These are phyloP conservation scores for Cinchona pubescens DNA, from an alignment of 257 asterid genomes.

Conservation along the genomic window DNA sequence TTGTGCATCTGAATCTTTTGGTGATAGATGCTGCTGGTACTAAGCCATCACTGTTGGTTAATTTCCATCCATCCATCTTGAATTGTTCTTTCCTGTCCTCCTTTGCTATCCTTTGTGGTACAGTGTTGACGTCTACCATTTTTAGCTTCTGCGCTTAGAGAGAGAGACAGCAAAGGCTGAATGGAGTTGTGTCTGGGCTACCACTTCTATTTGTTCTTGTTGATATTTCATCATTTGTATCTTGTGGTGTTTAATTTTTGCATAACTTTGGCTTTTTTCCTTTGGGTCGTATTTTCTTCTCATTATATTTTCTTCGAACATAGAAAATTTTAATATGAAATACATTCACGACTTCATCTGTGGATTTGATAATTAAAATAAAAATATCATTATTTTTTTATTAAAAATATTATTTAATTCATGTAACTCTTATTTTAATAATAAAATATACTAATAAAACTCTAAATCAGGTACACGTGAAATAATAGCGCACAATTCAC, in stretches of 20 bases:
- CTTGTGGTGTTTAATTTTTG: neutral
- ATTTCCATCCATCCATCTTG: slow-evolving; percentile 22
- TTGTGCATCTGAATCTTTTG: neutral
- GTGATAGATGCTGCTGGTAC: slow-evolving; percentile 3
- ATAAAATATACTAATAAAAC: too few relatives aligned
- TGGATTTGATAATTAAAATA: too few relatives aligned
- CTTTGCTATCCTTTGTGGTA: slow-evolving; percentile 4
- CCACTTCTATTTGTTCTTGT: slow-evolving; percentile 13
- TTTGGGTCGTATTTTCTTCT: neutral
- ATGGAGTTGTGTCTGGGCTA: slow-evolving; percentile 17
- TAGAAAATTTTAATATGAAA: too few relatives aligned
- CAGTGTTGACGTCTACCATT: slow-evolving; percentile 10
- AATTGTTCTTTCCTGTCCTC: slow-evolving; percentile 1
- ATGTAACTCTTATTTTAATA: too few relatives aligned
- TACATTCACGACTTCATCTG: too few relatives aligned
- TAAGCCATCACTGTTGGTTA: neutral
- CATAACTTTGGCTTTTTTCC: neutral
- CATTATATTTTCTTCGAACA: neutral
- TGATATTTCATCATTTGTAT: neutral
- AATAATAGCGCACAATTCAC: neutral
- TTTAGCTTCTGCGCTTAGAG: slow-evolving; percentile 2
- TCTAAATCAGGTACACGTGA: too few relatives aligned
- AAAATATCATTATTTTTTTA: too few relatives aligned
- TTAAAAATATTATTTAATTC: too few relatives aligned
- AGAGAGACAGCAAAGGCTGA: neutral